A percentile compares a stretch with the other conserved stretches of the same genome.
phyloP scores from a whole-genome alignment of 495 filamentous ascomycete species.

The Eremomyces bilateralis region DNA sequence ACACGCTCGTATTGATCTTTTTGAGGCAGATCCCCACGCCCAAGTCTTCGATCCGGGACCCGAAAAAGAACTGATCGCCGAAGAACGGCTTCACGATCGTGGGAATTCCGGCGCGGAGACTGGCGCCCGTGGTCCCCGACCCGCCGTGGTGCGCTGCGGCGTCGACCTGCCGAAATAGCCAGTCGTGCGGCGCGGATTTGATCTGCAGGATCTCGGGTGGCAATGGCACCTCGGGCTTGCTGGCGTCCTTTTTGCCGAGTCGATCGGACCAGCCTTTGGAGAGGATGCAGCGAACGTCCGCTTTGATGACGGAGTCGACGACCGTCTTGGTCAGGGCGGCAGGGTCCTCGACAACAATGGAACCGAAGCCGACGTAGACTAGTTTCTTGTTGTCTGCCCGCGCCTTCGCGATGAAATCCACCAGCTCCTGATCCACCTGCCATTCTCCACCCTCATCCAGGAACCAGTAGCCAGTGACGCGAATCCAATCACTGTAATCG shows the following conservation, averaged over 20 bases:
- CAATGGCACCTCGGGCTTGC: slow-evolving; percentile 43
- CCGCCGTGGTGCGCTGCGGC: slow-evolving; percentile 90
- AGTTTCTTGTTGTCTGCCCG: slow-evolving; percentile 68
- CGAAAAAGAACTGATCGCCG: slow-evolving; percentile 95
- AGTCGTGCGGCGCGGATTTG: slow-evolving; percentile 83
- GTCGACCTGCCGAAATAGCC: slow-evolving; percentile 87
- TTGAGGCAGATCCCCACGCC: slow-evolving; percentile 81
- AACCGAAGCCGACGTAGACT: slow-evolving; percentile 93
- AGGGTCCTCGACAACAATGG: slow-evolving; percentile 84
- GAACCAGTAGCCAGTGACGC: slow-evolving; percentile 96
- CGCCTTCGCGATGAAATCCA: slow-evolving; percentile 60
- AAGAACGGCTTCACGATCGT: slow-evolving; percentile 96
- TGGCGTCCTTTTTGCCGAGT: slow-evolving; percentile 35
- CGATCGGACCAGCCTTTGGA: slow-evolving; percentile 99
- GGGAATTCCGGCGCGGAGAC: slow-evolving; percentile 73
- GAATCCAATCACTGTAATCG: slow-evolving; percentile 95
- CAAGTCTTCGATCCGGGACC: slow-evolving; percentile 66
- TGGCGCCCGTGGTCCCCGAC: slow-evolving; percentile 87
- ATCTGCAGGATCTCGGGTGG: slow-evolving; percentile 73
- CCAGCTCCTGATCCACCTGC: slow-evolving; percentile 52
- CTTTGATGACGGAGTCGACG: slow-evolving; percentile 73
- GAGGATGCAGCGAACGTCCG: slow-evolving; percentile 83
- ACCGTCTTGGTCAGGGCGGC: slow-evolving; percentile 72
- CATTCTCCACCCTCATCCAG: slow-evolving; percentile 61
- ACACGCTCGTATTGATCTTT: slow-evolving; percentile 63